These are phyloP conservation scores for Colletotrichum limetticola DNA, from an alignment of 2,329 filamentous ascomycete genomes.

Conservation along the genomic window DNA sequence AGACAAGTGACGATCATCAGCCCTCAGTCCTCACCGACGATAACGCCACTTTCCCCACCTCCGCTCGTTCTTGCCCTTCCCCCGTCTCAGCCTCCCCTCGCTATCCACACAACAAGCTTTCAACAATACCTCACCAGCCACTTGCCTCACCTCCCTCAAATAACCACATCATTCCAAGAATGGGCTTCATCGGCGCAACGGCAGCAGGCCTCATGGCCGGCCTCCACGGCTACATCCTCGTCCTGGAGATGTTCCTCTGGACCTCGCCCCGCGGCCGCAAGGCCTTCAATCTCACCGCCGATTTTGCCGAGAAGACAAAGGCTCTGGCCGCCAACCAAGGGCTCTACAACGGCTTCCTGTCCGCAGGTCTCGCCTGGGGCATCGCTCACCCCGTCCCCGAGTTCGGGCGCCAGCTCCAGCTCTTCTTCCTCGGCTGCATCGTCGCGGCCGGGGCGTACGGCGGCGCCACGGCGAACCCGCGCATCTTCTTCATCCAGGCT, in stretches of 20 bases:
- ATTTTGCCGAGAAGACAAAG: slow-evolving; percentile 57
- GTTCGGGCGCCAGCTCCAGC: slow-evolving; percentile 54
- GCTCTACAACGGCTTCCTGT: slow-evolving; percentile 64
- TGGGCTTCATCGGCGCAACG: slow-evolving; percentile 47
- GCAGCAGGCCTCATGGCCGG: slow-evolving; percentile 51
- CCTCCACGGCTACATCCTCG: slow-evolving; percentile 60
- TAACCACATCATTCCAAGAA: slow-evolving; percentile 31
- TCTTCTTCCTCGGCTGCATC: slow-evolving; percentile 61
- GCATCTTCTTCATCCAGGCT: slow-evolving; percentile 57
- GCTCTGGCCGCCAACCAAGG: slow-evolving; percentile 61
- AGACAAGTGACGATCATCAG: not conserved
- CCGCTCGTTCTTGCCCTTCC: not conserved
- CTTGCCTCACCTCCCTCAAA: not conserved
- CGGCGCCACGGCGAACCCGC: slow-evolving; percentile 50
- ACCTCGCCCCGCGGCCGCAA: slow-evolving; percentile 56
- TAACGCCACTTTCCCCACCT: not conserved
- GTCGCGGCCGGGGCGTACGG: slow-evolving; percentile 57
- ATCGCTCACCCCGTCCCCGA: slow-evolving; percentile 55
- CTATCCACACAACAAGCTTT: not conserved
- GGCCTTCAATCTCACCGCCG: slow-evolving; percentile 55
- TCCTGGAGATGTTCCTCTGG: slow-evolving; percentile 63
- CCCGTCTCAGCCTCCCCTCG: not conserved
- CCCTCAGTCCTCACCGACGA: not conserved
- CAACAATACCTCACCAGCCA: not conserved
- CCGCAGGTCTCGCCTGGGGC: slow-evolving; percentile 59